A percentile compares a stretch with the other conserved stretches of the same genome.
These are phyloP conservation scores for Phytopythium aichiense DNA, from an alignment of 352 stramenopile species.

Conservation along the genomic window DNA sequence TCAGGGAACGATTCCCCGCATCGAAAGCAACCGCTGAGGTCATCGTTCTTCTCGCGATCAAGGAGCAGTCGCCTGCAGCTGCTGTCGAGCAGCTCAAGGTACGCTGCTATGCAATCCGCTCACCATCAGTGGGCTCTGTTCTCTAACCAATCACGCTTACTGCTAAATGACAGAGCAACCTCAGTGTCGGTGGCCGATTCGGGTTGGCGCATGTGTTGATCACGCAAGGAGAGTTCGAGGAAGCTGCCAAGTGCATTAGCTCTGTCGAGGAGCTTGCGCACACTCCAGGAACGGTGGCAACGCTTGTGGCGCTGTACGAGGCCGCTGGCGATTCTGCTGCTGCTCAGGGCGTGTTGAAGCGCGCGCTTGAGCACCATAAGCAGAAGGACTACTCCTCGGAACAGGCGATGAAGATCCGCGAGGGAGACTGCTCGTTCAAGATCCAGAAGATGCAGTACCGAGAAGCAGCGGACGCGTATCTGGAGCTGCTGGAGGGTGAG, in stretches of 20 bases:
- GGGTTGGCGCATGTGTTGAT: constrained; percentile 68
- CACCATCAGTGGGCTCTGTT: not conserved
- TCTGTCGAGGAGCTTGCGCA: constrained; percentile 63
- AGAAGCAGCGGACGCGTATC: constrained; percentile 54
- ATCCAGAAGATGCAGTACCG: constrained; percentile 76
- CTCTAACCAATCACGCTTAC: not conserved
- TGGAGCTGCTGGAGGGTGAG: constrained; percentile 67
- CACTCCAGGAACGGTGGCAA: constrained; percentile 74
- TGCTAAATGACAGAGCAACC: constrained; percentile 21
- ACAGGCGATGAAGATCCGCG: constrained; percentile 64
- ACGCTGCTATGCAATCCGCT: not conserved
- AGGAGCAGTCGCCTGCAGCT: constrained; percentile 50
- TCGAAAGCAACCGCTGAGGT: constrained; percentile 56
- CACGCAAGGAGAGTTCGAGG: constrained; percentile 35
- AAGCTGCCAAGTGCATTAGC: constrained; percentile 55
- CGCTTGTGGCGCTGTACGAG: constrained; percentile 72
- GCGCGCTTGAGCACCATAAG: constrained; percentile 49
- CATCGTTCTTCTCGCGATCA: constrained; percentile 60
- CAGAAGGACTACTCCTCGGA: constrained; percentile 48
- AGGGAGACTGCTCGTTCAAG: constrained; percentile 78
- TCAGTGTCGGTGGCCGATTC: constrained; percentile 57
- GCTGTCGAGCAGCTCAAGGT: constrained; percentile 52
- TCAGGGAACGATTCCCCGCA: constrained; percentile 62
- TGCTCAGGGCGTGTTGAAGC: constrained; percentile 47
- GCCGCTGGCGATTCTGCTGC: constrained; percentile 44